phyloP scores from a whole-genome alignment of 768 basidiomycete genomes.

The Cyclocybe cylindracea region DNA sequence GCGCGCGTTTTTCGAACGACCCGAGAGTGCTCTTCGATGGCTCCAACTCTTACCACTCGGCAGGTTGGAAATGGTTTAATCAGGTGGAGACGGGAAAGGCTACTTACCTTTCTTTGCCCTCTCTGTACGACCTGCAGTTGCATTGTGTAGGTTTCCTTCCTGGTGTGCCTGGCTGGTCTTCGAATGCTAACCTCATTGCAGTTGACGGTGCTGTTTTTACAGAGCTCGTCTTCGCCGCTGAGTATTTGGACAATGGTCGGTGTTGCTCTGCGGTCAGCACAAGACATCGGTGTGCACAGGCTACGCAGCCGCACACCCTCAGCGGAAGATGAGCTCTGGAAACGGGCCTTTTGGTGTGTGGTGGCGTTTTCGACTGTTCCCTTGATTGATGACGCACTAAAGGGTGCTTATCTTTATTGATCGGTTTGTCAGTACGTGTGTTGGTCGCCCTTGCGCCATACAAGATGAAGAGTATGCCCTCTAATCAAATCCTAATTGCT shows the following conservation, averaged over 20 bases:
- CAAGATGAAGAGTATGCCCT: constrained; percentile 66
- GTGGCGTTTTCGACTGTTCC: not conserved
- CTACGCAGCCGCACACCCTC: constrained; percentile 26
- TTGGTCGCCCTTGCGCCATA: constrained; percentile 68
- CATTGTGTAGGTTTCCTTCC: constrained; percentile 38
- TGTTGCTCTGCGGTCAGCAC: constrained; percentile 61
- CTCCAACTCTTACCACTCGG: constrained; percentile 31
- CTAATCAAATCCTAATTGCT: not conserved
- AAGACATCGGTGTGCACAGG: constrained; percentile 71
- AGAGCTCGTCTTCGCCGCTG: constrained; percentile 50
- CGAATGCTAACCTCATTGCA: constrained; percentile 13
- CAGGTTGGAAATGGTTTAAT: constrained; percentile 56
- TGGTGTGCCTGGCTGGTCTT: not conserved
- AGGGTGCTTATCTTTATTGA: constrained; percentile 51
- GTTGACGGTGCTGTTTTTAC: constrained; percentile 46
- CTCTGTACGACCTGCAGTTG: constrained; percentile 69
- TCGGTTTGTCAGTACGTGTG: constrained; percentile 37
- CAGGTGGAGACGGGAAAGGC: constrained; percentile 60
- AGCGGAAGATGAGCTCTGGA: constrained; percentile 67
- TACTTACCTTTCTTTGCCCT: constrained; percentile 55
- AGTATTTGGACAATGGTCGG: constrained; percentile 62
- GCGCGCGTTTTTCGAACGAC: constrained; percentile 53
- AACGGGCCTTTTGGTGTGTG: constrained; percentile 55
- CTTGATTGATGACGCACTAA: not conserved
- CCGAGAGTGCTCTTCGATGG: constrained; percentile 44